Base-by-base conservation (phyloP, 1,284 basidiomycete species). In the Vanrija sp. region DNA sequence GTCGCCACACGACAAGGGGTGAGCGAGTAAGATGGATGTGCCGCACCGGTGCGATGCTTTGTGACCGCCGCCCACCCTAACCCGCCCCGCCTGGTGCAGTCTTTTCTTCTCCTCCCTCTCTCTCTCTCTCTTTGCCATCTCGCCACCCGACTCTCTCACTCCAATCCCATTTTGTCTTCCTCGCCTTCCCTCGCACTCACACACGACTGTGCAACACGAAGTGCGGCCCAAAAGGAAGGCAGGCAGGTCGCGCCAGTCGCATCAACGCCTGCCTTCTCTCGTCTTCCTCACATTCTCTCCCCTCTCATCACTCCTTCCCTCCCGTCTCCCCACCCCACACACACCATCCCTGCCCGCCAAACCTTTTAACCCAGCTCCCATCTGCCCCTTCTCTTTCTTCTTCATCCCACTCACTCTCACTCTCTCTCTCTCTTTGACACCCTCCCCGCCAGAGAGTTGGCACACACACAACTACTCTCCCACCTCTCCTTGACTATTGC, bases 361-460 rank as follows among this genome's bases (percentile, higher is more conserved):
- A 31, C 31, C 12, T 12, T 31, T 31, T 31, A 31, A 31, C 4
- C 10, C 9, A 14, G 10, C 12, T 31, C 15, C 31, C 10, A 31
- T 8, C 35, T 22, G 18, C 24, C 35, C 19, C 38, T 20, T 20
- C 36, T 45, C 44, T 20, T 22, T 22, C 38, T 48, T 27, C 46
- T 46, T 25, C 35, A 22, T 27, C 35, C 51, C 15, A 44, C 36
- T 49, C 47, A 38, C 31, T 14, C 45, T 43, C 18, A n/a, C 44
- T 37, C 19, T 6, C 49, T 49, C 18, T 22, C 39, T 12, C 38
- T 37, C n/a, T 41, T 18, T 19, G 20, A 20, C 38, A 10, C 36
- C 22, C 10, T 20, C 36, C 15, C 23, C 24, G 6, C 44, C 25
- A 35, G 16, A 19, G 2, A 44, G 20, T n/a, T 27, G 20, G 43